Evolutionary conservation across 257 asterid species (phyloP), one percentile per base, ranked within the genome.

Genomic region (Rhazya stricta): DNA sequence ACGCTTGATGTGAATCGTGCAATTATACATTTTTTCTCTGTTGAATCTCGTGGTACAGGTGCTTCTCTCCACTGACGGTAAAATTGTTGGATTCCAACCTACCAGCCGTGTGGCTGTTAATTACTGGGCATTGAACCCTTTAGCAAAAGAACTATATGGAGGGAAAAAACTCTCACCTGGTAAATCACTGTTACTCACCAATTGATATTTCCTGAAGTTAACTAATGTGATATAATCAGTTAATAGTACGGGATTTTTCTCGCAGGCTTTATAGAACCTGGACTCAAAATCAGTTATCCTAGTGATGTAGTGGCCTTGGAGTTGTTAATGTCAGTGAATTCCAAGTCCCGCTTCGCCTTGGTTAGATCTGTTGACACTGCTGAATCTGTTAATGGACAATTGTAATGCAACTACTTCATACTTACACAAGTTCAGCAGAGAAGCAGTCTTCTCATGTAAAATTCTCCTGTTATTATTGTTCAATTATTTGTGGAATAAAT

Each of bases 71-170:
- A 66, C 65, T 43, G 90, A 87, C 37, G 85, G 97, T 76, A 82
- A 76, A 15, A 81, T 94, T 68, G 73, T 85, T 65, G 97, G 96
- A 58, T 87, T 94, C 79, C 96, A 89, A 81, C 97, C 97, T 39
- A 86, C 94, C 10, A 91, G 86, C 74, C 86, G 94, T 56, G 87
- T 88, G 61, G 98, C 93, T 74, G 97, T 90, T 12, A 94, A 90
- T 71, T 87, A 86, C 23, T 94, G 97, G 98, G 92, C 96, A 27
- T 85, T 88, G 53, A 94, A 91, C 73, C 98, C 98, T 45, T 63
- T 94, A 74, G 84, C 92, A 53, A 89, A 81, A 84, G 97, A 86
- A 79, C 83, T 94, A 62, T 88, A 91, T 71, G 87, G 90, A 72
- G 89, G 88, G 63, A 89, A 84, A 78, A 84, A 76, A 34, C 89